Base-by-base conservation (phyloP, 106 monocot genomes). In the Phalaenopsis equestris region DNA sequence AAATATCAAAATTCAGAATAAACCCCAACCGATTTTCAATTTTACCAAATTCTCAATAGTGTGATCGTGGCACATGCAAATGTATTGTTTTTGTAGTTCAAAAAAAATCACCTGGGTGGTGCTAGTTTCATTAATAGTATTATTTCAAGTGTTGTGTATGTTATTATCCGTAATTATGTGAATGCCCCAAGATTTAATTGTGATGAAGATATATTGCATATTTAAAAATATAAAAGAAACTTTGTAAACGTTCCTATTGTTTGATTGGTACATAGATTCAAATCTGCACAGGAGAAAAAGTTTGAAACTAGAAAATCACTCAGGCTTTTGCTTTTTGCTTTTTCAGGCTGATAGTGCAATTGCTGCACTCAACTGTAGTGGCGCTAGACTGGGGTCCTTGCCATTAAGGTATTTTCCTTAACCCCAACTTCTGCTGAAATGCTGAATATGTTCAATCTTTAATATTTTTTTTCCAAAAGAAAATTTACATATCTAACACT, bases 291-390 rank as follows among this genome's bases (percentile, higher is more conserved):
- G 57, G 56, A 14, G 19, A 19, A 57, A 57, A 15, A 1, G 17
- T 30, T 11, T 57, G 15, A 57, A 57, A 19, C 57, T 4, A 17
- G 18, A 15, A 57, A 57, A 57, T n/a, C 21, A 19, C 57, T 16
- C 57, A 16, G 16, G 19, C 30, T 19, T 57, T 3, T 3, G 57
- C 14, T 16, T 56, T 56, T 2, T 15, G 19, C 6, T 21, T 70
- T 67, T 83, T 83, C 80, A 87, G 87, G 87, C 87, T 52, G 87
- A 84, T 11, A 84, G 87, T 81, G 87, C 87, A 55, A 87, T 84
- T 75, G 75, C 55, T 75, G 87, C 87, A 68, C 81, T 87, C 11
- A 87, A 81, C 24, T 87, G 87, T 64, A 87, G 87, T n/a, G 87
- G 87, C n/a, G 81, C 78, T 58, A 49, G 84, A 43, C 72, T 87